These are phyloP conservation scores for Erodium texanum DNA, from an alignment of 441 rosid genomes.

Conservation along the genomic window DNA sequence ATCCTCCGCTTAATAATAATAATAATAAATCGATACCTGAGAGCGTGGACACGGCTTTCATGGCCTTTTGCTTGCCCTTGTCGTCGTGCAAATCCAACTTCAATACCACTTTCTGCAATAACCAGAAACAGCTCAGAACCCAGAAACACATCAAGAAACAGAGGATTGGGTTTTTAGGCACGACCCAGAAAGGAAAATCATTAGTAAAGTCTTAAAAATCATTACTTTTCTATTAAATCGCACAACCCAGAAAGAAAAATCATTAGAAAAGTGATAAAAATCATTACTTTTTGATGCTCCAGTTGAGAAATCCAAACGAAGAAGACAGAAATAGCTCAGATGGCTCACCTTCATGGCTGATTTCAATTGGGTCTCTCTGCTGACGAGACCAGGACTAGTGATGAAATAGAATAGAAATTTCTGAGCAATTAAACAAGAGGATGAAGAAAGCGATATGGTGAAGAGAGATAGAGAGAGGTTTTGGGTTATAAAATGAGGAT, in stretches of 20 bases:
- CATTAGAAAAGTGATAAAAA: too few species aligned
- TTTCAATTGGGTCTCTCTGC: background rate
- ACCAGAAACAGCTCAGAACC: background rate
- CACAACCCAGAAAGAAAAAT: too few species aligned
- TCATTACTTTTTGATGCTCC: too few species aligned
- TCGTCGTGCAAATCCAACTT: constrained; percentile 41
- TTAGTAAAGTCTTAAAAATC: too few species aligned
- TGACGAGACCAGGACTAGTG: background rate
- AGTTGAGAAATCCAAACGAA: too few species aligned
- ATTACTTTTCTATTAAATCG: too few species aligned
- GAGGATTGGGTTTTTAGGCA: too few species aligned
- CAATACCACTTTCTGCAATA: constrained; percentile 42
- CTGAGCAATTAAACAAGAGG: too few species aligned
- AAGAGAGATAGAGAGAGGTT: background rate
- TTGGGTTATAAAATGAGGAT: background rate
- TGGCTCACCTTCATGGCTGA: background rate
- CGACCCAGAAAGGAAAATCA: too few species aligned
- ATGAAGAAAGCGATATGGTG: background rate
- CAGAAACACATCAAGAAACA: too few species aligned
- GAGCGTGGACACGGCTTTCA: constrained; percentile 41
- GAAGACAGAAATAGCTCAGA: background rate
- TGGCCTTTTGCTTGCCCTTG: constrained; percentile 45
- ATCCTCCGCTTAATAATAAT: too few species aligned
- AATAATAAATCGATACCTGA: constrained; percentile 35
- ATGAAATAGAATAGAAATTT: background rate